Conservation (phyloP, 116 monocot genomes). For the Phalaenopsis hybrid region DNA sequence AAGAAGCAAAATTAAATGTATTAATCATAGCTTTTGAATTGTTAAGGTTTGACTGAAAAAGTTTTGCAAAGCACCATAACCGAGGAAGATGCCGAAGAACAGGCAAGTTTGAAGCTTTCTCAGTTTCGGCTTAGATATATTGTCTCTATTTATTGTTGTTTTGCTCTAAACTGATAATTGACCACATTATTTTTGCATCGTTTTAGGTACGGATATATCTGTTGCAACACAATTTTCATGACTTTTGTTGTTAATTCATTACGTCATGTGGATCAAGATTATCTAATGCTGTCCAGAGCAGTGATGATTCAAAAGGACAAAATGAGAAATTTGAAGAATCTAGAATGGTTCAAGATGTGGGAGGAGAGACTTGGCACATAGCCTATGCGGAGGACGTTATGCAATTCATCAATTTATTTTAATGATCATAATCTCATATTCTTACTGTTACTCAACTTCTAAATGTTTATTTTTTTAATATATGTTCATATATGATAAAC, state of each 20-base stretch:
- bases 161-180: neutral
- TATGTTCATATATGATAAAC: neutral
- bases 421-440: conserved; percentile 1
- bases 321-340: neutral
- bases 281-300: neutral
- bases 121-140: neutral
- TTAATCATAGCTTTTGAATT: neutral
- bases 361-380: neutral
- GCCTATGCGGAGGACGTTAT: neutral
- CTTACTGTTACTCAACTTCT: neutral
- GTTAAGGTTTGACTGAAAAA: conserved; percentile 70
- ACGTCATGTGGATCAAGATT: neutral
- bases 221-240: conserved; percentile 1
- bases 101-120: conserved; percentile 29
- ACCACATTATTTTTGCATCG: neutral
- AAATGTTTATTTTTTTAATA: neutral
- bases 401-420: neutral
- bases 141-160: neutral
- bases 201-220: neutral
- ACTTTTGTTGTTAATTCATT: neutral
- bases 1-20: neutral
- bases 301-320: neutral
- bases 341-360: neutral
- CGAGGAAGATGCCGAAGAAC: conserved; percentile 77
- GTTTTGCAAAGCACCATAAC: conserved; percentile 74